Percentiles rank a stretch among this genome's conserved stretches.
These are phyloP conservation scores for Phialocephala subalpina DNA, from an alignment of 2,329 filamentous ascomycete species.

Conservation along the genomic window DNA sequence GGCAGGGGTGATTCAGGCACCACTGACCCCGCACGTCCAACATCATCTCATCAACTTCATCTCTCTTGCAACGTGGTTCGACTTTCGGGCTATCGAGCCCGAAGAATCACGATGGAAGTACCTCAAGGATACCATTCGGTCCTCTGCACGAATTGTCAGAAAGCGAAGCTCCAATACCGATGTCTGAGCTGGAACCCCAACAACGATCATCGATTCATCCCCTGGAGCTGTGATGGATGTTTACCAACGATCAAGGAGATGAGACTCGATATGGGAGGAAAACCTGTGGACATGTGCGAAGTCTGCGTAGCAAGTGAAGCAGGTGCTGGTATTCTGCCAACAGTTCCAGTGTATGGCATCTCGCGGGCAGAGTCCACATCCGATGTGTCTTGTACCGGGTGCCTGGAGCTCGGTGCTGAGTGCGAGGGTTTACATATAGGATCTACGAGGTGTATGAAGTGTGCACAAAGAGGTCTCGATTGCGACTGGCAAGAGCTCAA, in stretches of 20 bases:
- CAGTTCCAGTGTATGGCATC: not conserved
- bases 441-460: too few relatives aligned
- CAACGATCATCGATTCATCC: not conserved
- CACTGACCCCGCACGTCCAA: not conserved
- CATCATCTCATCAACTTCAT: not conserved
- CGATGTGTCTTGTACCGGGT: too few relatives aligned
- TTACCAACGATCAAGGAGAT: not conserved
- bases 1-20: not conserved
- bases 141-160: not conserved
- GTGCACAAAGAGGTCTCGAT: too few relatives aligned
- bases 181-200: slow-evolving; percentile 2
- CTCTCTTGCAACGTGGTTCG: not conserved
- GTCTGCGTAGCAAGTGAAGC: not conserved
- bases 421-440: too few relatives aligned
- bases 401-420: too few relatives aligned
- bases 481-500: too few relatives aligned
- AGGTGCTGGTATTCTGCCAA: not conserved
- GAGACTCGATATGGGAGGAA: not conserved
- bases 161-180: not conserved
- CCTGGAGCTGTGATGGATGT: not conserved
- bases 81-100: not conserved
- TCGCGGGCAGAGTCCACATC: not conserved
- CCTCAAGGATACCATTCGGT: not conserved
- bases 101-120: not conserved
- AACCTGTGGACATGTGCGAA: not conserved